Evolutionary conservation across 345 rosid species (phyloP).

Genomic region (Citrus unshiu): DNA sequence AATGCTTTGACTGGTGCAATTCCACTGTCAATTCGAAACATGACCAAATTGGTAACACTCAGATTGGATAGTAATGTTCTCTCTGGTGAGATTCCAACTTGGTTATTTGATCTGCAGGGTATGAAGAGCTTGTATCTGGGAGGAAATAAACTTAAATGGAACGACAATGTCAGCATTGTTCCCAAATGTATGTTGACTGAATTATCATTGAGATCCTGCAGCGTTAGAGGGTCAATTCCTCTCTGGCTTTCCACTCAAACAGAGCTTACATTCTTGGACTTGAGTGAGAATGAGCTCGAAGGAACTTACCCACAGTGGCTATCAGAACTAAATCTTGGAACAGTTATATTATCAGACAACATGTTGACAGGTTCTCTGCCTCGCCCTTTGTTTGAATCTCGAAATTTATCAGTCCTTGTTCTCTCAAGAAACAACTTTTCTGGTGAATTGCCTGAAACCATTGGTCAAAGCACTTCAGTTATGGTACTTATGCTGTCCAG

Average conservation of each 20-base stretch:
- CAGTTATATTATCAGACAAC: conserved; percentile 18
- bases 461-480: neutral
- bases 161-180: neutral
- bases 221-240: conserved; percentile 6
- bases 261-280: conserved; percentile 18
- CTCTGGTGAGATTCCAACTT: conserved; percentile 21
- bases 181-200: conserved; percentile 7
- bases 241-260: conserved; percentile 18
- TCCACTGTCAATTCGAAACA: conserved; percentile 10
- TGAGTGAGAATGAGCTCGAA: conserved; percentile 22
- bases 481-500: conserved; percentile 18
- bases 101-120: conserved; percentile 19
- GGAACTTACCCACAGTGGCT: conserved; percentile 25
- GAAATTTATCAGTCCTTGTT: conserved; percentile 5
- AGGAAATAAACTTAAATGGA: conserved; percentile 12
- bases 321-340: neutral
- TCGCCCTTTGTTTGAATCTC: conserved; percentile 20
- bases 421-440: conserved; percentile 20
- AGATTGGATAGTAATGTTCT: conserved; percentile 14
- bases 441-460: conserved; percentile 15
- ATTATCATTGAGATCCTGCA: conserved; percentile 12
- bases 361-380: conserved; percentile 25
- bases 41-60: conserved; percentile 8
- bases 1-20: conserved; percentile 17
- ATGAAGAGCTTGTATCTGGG: conserved; percentile 12